Evolutionary conservation across 495 filamentous ascomycete species (phyloP).

Genomic region (Neurospora cerealis): DNA sequence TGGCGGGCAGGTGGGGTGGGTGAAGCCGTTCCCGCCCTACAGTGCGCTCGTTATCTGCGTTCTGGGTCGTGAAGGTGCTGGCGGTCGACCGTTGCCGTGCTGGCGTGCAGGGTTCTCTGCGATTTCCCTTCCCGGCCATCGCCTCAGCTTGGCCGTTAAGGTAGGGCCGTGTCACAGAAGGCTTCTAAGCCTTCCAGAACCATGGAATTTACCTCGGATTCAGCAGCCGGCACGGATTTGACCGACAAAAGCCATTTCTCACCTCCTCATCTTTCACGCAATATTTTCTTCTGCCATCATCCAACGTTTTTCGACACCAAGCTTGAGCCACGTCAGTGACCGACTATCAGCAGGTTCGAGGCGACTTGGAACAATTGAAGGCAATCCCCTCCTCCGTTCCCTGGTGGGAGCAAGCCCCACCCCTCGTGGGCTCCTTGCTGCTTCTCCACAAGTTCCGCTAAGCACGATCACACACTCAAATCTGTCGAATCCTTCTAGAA

Average conservation of each 20-base stretch:
- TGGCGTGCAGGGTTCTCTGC: background rate
- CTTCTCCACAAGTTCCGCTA: slow-evolving; percentile 16
- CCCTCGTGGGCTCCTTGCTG: slow-evolving; percentile 4
- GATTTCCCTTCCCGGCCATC: background rate
- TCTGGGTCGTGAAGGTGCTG: background rate
- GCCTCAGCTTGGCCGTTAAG: background rate
- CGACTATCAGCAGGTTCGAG: background rate
- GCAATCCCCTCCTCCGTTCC: slow-evolving; percentile 7
- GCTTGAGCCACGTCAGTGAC: background rate
- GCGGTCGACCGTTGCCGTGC: background rate
- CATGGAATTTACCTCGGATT: background rate
- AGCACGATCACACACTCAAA: slow-evolving; percentile 15
- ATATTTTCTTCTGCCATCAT: background rate
- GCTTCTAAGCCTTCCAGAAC: background rate
- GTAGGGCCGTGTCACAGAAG: background rate
- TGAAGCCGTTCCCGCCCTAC: slow-evolving; percentile 15
- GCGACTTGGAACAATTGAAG: background rate
- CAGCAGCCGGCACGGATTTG: background rate
- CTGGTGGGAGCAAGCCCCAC: slow-evolving; percentile 7
- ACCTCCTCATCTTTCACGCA: background rate
- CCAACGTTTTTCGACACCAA: background rate
- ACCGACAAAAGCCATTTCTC: background rate
- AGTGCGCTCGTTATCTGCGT: background rate
- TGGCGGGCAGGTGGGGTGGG: slow-evolving; percentile 21
- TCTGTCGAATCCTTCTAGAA: slow-evolving; percentile 30